A percentile compares a stretch with the other conserved stretches of the same genome.
These are phyloP conservation scores for Talaromyces verruculosus DNA, from an alignment of 2,329 filamentous ascomycete genomes.

Conservation along the genomic window DNA sequence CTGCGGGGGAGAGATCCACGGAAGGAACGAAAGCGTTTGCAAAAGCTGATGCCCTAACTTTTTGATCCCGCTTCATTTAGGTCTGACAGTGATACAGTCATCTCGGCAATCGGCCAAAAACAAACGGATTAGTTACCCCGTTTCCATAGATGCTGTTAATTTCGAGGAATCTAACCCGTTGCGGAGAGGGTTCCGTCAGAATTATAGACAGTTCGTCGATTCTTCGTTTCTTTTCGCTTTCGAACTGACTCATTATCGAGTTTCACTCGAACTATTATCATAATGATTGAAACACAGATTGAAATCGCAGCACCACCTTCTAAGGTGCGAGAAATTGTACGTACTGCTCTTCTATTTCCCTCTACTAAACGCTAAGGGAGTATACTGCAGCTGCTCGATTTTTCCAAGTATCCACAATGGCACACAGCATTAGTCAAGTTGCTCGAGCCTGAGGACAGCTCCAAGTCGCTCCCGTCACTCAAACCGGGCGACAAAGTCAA, in stretches of 20 bases:
- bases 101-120: too few species aligned
- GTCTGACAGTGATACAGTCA: too few species aligned
- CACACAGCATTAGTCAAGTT: slow-evolving; percentile 29
- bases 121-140: too few species aligned
- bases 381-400: slow-evolving; percentile 27
- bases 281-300: slow-evolving; percentile 27
- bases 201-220: neutral
- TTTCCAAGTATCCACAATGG: slow-evolving; percentile 30
- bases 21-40: too few species aligned
- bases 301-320: slow-evolving; percentile 29
- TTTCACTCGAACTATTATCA: neutral
- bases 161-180: too few species aligned
- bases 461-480: slow-evolving; percentile 24
- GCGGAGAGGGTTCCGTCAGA: too few species aligned
- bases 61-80: too few species aligned
- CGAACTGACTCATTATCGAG: neutral
- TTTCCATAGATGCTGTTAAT: too few species aligned
- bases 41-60: too few species aligned
- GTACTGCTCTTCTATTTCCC: slow-evolving; percentile 4
- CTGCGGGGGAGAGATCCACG: neutral
- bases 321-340: slow-evolving; percentile 32
- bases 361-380: neutral
- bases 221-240: slow-evolving; percentile 20
- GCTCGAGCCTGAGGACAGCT: slow-evolving; percentile 24
- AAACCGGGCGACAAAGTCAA: slow-evolving; percentile 22